Evolutionary conservation across 345 rosid species (phyloP).

Genomic region (Moringa oleifera): DNA sequence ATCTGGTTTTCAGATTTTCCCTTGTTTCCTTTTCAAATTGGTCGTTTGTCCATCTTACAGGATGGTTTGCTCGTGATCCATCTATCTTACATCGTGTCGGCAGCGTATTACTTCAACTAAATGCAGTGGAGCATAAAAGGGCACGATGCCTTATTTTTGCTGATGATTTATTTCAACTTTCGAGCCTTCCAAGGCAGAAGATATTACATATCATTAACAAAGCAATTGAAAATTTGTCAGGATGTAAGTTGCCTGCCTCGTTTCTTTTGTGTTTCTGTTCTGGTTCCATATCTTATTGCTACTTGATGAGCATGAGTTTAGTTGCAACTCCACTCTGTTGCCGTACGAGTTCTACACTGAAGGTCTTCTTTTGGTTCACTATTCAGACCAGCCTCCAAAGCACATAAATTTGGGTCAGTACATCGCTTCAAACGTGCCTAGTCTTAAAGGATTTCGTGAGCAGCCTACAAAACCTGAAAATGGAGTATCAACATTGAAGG

Average conservation of each 20-base stretch:
- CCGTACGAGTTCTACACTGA: background rate
- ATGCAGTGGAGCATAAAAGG: constrained; percentile 53
- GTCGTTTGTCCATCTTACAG: constrained; percentile 30
- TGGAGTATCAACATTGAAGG: constrained; percentile 49
- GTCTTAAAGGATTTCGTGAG: constrained; percentile 53
- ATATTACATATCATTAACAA: constrained; percentile 58
- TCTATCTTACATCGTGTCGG: constrained; percentile 69
- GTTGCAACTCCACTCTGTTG: background rate
- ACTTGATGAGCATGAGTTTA: background rate
- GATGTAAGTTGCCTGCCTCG: constrained; percentile 59
- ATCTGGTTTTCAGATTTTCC: constrained; percentile 5
- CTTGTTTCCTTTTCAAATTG: constrained; percentile 11
- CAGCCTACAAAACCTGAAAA: constrained; percentile 41
- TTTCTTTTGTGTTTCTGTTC: background rate
- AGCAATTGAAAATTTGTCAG: constrained; percentile 69
- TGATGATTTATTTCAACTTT: constrained; percentile 85
- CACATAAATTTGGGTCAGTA: constrained; percentile 58
- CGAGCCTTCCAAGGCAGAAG: constrained; percentile 70
- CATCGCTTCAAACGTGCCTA: constrained; percentile 62
- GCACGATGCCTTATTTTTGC: constrained; percentile 60
- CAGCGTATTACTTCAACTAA: constrained; percentile 59
- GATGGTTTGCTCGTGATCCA: constrained; percentile 84
- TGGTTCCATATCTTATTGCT: background rate
- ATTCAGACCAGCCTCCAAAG: constrained; percentile 68
- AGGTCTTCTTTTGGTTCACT: background rate